Evolutionary conservation across 805 yeast genomes (phyloP), one percentile per base, ranked within the genome.

Genomic region (Yarrowia divulgata): DNA sequence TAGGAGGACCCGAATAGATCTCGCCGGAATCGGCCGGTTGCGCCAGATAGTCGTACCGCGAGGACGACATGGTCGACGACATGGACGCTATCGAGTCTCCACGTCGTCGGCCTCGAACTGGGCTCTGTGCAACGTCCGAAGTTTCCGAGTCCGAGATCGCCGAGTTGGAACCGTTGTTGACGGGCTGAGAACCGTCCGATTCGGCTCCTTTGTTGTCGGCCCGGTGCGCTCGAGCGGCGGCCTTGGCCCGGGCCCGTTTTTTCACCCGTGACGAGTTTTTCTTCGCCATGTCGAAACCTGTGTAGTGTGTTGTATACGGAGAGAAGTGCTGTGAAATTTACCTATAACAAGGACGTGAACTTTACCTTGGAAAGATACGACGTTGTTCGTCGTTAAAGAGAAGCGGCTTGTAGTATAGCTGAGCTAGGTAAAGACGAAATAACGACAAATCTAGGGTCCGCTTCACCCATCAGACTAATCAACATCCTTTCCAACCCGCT

Each of bases 1-100:
- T 84, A 0, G 88, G 88, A 1, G 91, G 91, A 18, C 93, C 93
- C 5, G 90, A 85, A 76, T 81, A 89, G 82, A 88, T 87, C 75
- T 89, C 91, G 70, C 84, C 76, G 8, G 71, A 69, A 2, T 73
- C 76, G 6, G 69, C 68, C 49, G 68, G 57, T 6, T 63, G 55
- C 6, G 55, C 57, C n/a, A 63, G 16, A 23, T 63, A 63, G 10
- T 63, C 68, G 57, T 63, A 63, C 1, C 68, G 68, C 13, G 66
- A 60, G 3, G 52, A 32, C 2, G 66, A 60, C 66, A 45, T 45
- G 42, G 34, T 34, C 29, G 66, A 60, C 8, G 66, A 60, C 35
- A 43, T 8, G 5, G 66, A 60, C 42, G 66, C 66, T 14, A 60
- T 45, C 37, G 66, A 60, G 32, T 60, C 66, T 32, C 52, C 52